Evolutionary conservation across 257 asterid species (phyloP).

Genomic region (Echium plantagineum): DNA sequence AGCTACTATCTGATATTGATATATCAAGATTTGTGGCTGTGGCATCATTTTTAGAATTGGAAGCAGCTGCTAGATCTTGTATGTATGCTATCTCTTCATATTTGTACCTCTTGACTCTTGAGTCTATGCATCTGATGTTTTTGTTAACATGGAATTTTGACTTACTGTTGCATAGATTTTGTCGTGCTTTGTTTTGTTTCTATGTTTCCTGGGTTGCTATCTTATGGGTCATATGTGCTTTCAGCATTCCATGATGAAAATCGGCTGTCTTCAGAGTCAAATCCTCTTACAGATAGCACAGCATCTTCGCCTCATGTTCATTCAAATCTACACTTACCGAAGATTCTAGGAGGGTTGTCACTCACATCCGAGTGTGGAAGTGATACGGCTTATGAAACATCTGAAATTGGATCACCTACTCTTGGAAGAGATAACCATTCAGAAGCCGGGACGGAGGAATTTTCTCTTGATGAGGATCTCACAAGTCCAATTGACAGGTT

Average conservation of each 20-base stretch:
- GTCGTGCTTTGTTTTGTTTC: conserved; percentile 2
- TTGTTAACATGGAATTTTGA: not conserved
- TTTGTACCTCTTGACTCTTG: conserved; percentile 4
- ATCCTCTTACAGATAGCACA: conserved; percentile 28
- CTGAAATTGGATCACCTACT: conserved; percentile 70
- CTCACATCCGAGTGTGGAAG: conserved; percentile 80
- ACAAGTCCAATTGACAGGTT: conserved; percentile 78
- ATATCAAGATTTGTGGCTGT: conserved; percentile 67
- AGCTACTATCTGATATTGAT: conserved; percentile 79
- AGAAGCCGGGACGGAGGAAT: conserved; percentile 68
- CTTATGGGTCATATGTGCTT: conserved; percentile 14
- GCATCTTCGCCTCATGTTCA: conserved; percentile 35
- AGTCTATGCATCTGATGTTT: conserved; percentile 1
- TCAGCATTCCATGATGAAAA: conserved; percentile 88
- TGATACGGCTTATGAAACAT: conserved; percentile 82
- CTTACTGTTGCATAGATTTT: conserved; percentile 5
- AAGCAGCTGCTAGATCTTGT: conserved; percentile 97
- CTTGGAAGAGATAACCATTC: conserved; percentile 74
- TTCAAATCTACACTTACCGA: conserved; percentile 38
- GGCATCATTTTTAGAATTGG: conserved; percentile 94
- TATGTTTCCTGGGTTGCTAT: conserved; percentile 2
- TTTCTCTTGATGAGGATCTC: conserved; percentile 52
- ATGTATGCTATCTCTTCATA: conserved; percentile 18
- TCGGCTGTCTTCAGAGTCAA: conserved; percentile 38
- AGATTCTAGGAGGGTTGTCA: conserved; percentile 48